A percentile compares a stretch with the other conserved stretches of the same genome.
phyloP scores from a whole-genome alignment of 768 basidiomycete species.

The Sistotremastrum niveocremeum region DNA sequence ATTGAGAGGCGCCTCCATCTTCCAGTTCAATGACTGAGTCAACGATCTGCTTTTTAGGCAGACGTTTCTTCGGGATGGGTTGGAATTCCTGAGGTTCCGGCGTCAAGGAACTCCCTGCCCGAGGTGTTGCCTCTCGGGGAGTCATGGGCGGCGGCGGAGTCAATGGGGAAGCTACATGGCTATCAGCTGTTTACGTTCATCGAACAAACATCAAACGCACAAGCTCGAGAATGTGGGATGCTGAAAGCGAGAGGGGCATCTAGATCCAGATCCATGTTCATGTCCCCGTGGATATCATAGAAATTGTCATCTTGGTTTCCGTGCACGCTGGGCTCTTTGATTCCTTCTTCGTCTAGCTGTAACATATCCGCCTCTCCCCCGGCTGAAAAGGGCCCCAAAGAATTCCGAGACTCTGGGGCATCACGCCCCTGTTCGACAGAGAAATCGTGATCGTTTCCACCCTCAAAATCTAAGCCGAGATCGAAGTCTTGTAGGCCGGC shows the following conservation, averaged over 20 bases:
- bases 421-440: conserved; percentile 74
- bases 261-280: conserved; percentile 19
- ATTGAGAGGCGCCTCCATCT: conserved; percentile 41
- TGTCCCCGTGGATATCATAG: conserved; percentile 39
- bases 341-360: too few relatives aligned
- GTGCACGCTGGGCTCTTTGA: conserved; percentile 16
- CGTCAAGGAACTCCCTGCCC: conserved; percentile 17
- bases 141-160: conserved; percentile 69
- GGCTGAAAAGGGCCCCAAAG: conserved; percentile 7
- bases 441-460: conserved; percentile 42
- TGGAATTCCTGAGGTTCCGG: conserved; percentile 22
- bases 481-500: conserved; percentile 84
- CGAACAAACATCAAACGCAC: conserved; percentile 25
- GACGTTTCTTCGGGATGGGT: conserved; percentile 27
- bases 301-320: conserved; percentile 55
- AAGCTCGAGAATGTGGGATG: conserved; percentile 51
- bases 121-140: conserved; percentile 44
- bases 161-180: conserved; percentile 52
- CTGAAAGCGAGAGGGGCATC: conserved; percentile 9
- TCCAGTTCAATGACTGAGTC: conserved; percentile 81
- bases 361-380: too few relatives aligned
- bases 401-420: conserved; percentile 50
- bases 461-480: conserved; percentile 68
- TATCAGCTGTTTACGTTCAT: neutral
- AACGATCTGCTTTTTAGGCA: conserved; percentile 79